A percentile compares a stretch with the other conserved stretches of the same genome.
These are phyloP conservation scores for Alternaria ventricosa DNA, from an alignment of 2,329 filamentous ascomycete species.

Conservation along the genomic window DNA sequence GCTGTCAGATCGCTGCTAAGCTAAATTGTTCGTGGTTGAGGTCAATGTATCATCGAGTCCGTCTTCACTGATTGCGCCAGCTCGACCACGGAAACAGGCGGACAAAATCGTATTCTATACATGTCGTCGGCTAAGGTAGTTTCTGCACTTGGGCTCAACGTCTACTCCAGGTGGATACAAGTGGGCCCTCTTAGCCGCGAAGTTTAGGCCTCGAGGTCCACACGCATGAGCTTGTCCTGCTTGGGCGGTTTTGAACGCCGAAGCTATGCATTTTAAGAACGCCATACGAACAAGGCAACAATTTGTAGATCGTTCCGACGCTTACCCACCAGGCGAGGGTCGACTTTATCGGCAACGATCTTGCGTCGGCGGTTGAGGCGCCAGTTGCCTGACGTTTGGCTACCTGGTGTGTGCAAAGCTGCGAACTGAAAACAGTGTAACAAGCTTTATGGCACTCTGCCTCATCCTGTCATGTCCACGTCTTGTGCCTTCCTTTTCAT, in stretches of 20 bases:
- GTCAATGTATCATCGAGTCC: neutral
- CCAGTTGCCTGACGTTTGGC: neutral
- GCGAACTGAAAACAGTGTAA: neutral
- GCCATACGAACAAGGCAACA: neutral
- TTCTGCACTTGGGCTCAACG: conserved; percentile 3
- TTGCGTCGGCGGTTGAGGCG: neutral
- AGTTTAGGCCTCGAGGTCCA: neutral
- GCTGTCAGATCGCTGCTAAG: neutral
- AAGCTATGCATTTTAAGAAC: conserved; percentile 3
- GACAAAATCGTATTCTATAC: neutral
- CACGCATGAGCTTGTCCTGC: conserved; percentile 1
- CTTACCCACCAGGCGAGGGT: neutral
- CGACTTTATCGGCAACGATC: neutral
- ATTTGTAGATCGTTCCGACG: neutral
- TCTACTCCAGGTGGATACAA: conserved; percentile 2
- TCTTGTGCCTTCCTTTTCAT: conserved; percentile 39
- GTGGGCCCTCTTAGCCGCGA: conserved; percentile 1
- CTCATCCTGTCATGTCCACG: conserved; percentile 44
- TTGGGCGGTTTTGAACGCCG: neutral
- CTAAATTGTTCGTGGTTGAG: neutral
- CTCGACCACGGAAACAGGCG: neutral
- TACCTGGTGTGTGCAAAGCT: neutral
- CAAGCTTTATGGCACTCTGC: neutral
- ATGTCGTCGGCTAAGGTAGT: conserved; percentile 1
- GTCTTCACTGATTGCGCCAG: neutral